Percentiles rank a stretch among this genome's conserved stretches.
Conservation (phyloP, 2,329 filamentous ascomycete genomes). For the Monosporascus ibericus region DNA sequence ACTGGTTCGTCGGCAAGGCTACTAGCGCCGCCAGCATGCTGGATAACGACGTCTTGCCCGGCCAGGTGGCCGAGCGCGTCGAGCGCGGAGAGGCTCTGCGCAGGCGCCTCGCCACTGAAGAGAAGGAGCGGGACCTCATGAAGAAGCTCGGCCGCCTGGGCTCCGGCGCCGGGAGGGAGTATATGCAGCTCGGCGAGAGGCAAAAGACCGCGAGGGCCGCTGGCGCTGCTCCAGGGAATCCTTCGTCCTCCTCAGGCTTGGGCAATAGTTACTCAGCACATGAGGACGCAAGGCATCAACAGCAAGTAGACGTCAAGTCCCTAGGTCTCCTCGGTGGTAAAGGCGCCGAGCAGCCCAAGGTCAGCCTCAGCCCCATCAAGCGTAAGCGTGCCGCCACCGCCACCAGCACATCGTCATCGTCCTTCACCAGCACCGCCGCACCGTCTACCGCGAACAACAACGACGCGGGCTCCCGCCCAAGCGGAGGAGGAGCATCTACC, state of each 20-base stretch:
- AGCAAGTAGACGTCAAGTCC: conserved; percentile 36
- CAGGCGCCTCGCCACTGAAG: conserved; percentile 57
- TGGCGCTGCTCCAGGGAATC: neutral
- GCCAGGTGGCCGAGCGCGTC: conserved; percentile 48
- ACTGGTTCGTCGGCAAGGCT: conserved; percentile 46
- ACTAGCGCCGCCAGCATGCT: conserved; percentile 57
- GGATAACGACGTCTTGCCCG: conserved; percentile 49
- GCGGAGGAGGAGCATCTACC: neutral
- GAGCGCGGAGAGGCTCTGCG: conserved; percentile 62
- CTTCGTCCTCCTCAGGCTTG: no score
- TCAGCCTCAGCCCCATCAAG: conserved; percentile 55
- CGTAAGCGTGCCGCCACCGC: conserved; percentile 52
- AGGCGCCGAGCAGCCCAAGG: conserved; percentile 33
- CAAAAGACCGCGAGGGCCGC: conserved; percentile 8
- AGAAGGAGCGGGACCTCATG: conserved; percentile 68
- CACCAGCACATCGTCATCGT: conserved; percentile 4
- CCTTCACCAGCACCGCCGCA: conserved; percentile 1
- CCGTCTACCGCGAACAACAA: neutral
- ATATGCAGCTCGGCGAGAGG: conserved; percentile 46
- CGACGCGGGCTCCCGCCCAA: neutral
- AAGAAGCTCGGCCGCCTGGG: conserved; percentile 60
- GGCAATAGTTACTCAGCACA: no score
- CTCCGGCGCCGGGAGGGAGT: conserved; percentile 62
- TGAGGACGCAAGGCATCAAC: conserved; percentile 10
- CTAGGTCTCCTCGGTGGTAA: conserved; percentile 36